Base-by-base conservation (phyloP, 345 rosid genomes). In the Rhizophora mangle region DNA sequence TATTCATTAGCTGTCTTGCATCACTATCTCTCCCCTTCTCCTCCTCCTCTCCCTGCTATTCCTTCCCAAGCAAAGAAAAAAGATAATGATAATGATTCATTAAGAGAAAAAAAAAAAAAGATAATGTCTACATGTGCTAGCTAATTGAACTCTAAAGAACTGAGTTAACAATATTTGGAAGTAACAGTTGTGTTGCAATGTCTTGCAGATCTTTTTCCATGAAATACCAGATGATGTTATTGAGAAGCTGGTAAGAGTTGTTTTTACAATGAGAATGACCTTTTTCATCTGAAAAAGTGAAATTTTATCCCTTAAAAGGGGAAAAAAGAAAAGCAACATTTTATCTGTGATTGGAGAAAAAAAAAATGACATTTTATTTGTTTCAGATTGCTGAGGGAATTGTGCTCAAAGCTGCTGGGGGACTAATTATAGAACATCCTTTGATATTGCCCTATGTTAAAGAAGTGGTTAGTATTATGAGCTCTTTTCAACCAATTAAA, bases 321-420 rank as follows among this genome's bases (percentile, higher is more conserved):
- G 13, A 6, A 62, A 8, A 32, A 39, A 62, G 4, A 32, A 39
- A 39, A 39, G 4, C 13, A 3, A 2, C 16, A 39, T 39, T 37
- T 10, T 11, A 39, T 39, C 16, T 39, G 47, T 11, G 16, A 39
- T 39, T 4, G 4, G 47, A 39, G 49, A 6, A 1, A 10, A 43
- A 37, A 24, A 0, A 43, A 0, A 43, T 55, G 30, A 29, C 52
- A n/a, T 4, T 52, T 55, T 8, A 60, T 69, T 47, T 58, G 69
- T 56, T 70, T 8, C 79, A 89, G 99, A 76, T 95, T 62, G 89
- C 87, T 37, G 97, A 95, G 77, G 90, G 92, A 37, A 79, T 39
- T 69, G 92, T 88, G 71, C 87, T 89, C 61, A 76, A 84, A 30
- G 92, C 86, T 66, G 97, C 97, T 1, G 97, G 99, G 72, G 96